Evolutionary conservation across 2,329 filamentous ascomycete species (phyloP).

Genomic region (Pyrenophora graminea): DNA sequence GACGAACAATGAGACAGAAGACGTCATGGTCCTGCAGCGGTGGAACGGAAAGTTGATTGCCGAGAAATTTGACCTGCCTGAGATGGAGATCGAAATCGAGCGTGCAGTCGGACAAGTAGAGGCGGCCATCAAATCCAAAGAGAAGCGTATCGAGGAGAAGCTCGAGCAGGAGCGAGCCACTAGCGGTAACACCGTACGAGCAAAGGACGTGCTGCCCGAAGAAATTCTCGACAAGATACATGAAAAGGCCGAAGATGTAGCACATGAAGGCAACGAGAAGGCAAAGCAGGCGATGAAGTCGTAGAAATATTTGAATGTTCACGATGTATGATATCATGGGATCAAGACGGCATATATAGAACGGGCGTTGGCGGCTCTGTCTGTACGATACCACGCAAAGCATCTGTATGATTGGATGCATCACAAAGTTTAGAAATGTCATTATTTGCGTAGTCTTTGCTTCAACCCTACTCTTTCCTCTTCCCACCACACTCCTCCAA

Average conservation of each 20-base stretch:
- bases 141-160: slow-evolving; percentile 44
- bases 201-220: slow-evolving; percentile 36
- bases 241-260: slow-evolving; percentile 30
- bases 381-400: slow-evolving; percentile 8
- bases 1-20: slow-evolving; percentile 48
- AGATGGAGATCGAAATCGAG: slow-evolving; percentile 60
- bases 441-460: no score
- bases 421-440: slow-evolving; percentile 1
- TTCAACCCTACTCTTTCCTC: not conserved
- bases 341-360: slow-evolving; percentile 2
- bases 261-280: slow-evolving; percentile 17
- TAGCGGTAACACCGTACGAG: slow-evolving; percentile 25
- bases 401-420: slow-evolving; percentile 10
- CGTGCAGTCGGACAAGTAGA: slow-evolving; percentile 58
- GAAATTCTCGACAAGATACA: slow-evolving; percentile 35
- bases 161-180: slow-evolving; percentile 43
- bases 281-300: slow-evolving; percentile 11
- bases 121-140: slow-evolving; percentile 47
- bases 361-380: slow-evolving; percentile 10
- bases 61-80: slow-evolving; percentile 53
- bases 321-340: slow-evolving; percentile 11
- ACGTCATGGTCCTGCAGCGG: slow-evolving; percentile 55
- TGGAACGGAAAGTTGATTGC: slow-evolving; percentile 59
- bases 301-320: not conserved
- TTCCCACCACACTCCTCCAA: slow-evolving; percentile 12